Evolutionary conservation across 2,329 filamentous ascomycete species (phyloP).

Genomic region (Calonectria naviculata): DNA sequence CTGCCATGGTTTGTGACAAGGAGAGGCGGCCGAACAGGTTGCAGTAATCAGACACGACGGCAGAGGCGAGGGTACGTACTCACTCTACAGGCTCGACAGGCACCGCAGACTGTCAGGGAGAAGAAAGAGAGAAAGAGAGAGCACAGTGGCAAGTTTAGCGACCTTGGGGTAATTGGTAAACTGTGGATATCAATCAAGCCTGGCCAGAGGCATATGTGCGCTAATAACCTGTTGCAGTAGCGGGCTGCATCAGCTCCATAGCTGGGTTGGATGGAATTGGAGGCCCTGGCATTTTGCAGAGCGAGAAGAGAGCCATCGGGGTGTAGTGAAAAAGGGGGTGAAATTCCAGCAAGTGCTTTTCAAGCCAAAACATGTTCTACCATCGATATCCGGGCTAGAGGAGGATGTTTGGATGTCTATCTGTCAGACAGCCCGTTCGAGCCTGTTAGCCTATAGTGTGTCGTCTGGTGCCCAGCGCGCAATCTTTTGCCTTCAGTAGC

Average conservation of each 20-base stretch:
- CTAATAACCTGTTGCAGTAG: slow-evolving; percentile 41
- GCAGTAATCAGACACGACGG: background rate
- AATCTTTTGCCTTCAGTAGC: slow-evolving; percentile 15
- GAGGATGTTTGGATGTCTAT: slow-evolving; percentile 21
- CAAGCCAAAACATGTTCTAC: slow-evolving; percentile 3
- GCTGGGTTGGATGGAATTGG: slow-evolving; percentile 25
- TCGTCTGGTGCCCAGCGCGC: background rate
- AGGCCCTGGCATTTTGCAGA: slow-evolving; percentile 26
- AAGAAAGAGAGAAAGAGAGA: slow-evolving; percentile 2
- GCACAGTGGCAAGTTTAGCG: slow-evolving; percentile 15
- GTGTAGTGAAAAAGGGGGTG: slow-evolving; percentile 31
- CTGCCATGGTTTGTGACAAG: background rate
- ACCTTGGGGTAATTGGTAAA: slow-evolving; percentile 17
- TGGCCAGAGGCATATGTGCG: slow-evolving; percentile 27
- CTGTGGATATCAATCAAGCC: slow-evolving; percentile 28
- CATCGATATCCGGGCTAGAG: background rate
- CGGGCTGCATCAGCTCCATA: slow-evolving; percentile 31
- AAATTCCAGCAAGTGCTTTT: slow-evolving; percentile 11
- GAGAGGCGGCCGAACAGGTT: slow-evolving; percentile 1
- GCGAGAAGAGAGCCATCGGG: slow-evolving; percentile 20
- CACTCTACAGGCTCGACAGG: background rate
- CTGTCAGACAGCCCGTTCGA: background rate
- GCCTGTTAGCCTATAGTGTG: background rate
- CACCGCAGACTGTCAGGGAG: background rate
- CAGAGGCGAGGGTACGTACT: background rate